Evolutionary conservation across 2,329 filamentous ascomycete species (phyloP), one percentile per base, ranked within the genome.

Genomic region (Plectosphaerella sp.): DNA sequence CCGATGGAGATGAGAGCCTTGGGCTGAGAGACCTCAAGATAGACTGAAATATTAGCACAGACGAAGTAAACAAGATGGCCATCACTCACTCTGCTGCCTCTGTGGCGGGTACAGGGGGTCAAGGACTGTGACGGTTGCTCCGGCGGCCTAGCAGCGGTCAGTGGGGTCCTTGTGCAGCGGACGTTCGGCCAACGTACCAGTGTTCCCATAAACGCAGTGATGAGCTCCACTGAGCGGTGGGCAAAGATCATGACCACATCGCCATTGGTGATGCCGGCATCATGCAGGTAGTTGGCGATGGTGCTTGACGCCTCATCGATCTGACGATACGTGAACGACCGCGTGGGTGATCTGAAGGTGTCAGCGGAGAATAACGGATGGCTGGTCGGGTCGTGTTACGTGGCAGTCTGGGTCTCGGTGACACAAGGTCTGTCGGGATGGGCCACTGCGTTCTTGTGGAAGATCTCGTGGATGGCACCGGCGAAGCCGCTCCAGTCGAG

Each of bases 201-300:
- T 8, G 36, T 36, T 49, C 47, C 47, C 47, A 49, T 49, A 35
- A 39, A 49, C 7, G 47, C 35, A 7, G 74, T 64, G 43, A 83
- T 75, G 12, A 84, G 67, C 25, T 83, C 78, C 35, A 96, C 91
- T 52, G 84, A 84, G 53, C 92, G 84, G 70, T 96, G 82, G 52
- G 90, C 90, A 65, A 86, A 97, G 57, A 94, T 89, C 89, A 96
- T 96, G 62, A 96, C 91, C 3, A 96, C 91, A 64, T 97, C 91
- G 9, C 91, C 91, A 59, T 84, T 77, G 54, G 84, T 77, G 57
- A 91, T 77, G 53, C 92, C 91, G 61, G 84, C 78, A 48, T 86
- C 77, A 50, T 88, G 80, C 18, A 97, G 78, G 64, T 96, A 82
- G 70, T 96, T 85, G 20, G 91, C 89, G 7, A 97, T 69, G 16